These are phyloP conservation scores for Auriculariales sp. DNA, from an alignment of 768 basidiomycete species.

Conservation along the genomic window DNA sequence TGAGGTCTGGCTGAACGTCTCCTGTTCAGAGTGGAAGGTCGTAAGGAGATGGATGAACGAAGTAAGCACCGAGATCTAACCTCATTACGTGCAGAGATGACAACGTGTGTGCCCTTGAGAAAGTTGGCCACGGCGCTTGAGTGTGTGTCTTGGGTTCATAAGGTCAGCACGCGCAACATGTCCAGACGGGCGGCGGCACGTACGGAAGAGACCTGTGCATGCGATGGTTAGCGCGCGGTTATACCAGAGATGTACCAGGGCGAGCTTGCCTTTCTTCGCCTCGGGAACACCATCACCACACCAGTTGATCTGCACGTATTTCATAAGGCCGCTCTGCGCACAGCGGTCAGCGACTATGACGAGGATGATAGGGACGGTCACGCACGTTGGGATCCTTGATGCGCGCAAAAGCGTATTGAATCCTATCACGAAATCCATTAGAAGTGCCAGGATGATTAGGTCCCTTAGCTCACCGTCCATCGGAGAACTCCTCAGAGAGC, in stretches of 20 bases:
- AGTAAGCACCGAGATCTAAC: conserved; percentile 29
- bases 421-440: conserved; percentile 29
- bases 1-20: conserved; percentile 65
- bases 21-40: conserved; percentile 23
- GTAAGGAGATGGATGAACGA: neutral
- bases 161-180: neutral
- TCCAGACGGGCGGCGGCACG: neutral
- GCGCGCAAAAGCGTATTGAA: conserved; percentile 83
- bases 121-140: conserved; percentile 66
- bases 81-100: conserved; percentile 77
- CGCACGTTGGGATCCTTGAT: conserved; percentile 77
- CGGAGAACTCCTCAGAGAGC: conserved; percentile 86
- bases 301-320: conserved; percentile 95
- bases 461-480: conserved; percentile 64
- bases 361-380: conserved; percentile 3
- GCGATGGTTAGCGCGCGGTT: neutral
- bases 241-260: conserved; percentile 9
- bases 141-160: conserved; percentile 41
- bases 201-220: neutral
- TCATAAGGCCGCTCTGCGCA: conserved; percentile 59
- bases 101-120: conserved; percentile 73
- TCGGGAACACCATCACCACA: conserved; percentile 95
- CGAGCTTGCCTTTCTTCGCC: conserved; percentile 83
- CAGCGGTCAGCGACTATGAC: neutral
- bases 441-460: conserved; percentile 3